Conservation (phyloP, 805 yeast species). For the Blastobotrys mokoenaii region DNA sequence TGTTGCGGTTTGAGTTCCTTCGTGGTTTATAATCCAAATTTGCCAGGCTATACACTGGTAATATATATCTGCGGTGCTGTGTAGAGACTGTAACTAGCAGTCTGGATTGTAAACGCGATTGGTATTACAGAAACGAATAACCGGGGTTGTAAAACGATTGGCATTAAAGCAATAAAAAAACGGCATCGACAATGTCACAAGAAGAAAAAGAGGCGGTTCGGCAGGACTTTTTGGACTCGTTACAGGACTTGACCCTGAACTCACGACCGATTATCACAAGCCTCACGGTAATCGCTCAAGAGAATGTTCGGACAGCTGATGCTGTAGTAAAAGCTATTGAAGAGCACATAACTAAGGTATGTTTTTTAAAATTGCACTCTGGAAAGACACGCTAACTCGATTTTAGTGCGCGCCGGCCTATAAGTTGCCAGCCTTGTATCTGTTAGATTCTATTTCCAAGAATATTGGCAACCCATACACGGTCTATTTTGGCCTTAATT, state of each 20-base stretch:
- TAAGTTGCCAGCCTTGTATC: conserved; percentile 75
- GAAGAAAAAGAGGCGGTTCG: conserved; percentile 30
- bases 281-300: conserved; percentile 79
- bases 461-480: conserved; percentile 87
- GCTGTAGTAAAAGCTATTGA: conserved; percentile 72
- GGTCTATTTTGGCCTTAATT: conserved; percentile 59
- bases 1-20: neutral
- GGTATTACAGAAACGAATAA: neutral
- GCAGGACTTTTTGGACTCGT: conserved; percentile 61
- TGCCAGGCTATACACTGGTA: neutral
- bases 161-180: neutral
- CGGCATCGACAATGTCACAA: neutral
- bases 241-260: conserved; percentile 64
- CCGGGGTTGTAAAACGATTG: neutral
- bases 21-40: neutral
- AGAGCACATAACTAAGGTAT: conserved; percentile 54
- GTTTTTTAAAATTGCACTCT: no score
- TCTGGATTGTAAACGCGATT: neutral
- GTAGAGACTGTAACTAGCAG: neutral
- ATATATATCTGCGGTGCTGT: neutral
- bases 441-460: conserved; percentile 86
- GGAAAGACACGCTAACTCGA: conserved; percentile 14
- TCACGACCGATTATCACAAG: conserved; percentile 84
- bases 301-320: conserved; percentile 67
- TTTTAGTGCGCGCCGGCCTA: conserved; percentile 62